A percentile compares a stretch with the other conserved stretches of the same genome.
These are phyloP conservation scores for Pholiota conissans DNA, from an alignment of 768 basidiomycete species.

Conservation along the genomic window DNA sequence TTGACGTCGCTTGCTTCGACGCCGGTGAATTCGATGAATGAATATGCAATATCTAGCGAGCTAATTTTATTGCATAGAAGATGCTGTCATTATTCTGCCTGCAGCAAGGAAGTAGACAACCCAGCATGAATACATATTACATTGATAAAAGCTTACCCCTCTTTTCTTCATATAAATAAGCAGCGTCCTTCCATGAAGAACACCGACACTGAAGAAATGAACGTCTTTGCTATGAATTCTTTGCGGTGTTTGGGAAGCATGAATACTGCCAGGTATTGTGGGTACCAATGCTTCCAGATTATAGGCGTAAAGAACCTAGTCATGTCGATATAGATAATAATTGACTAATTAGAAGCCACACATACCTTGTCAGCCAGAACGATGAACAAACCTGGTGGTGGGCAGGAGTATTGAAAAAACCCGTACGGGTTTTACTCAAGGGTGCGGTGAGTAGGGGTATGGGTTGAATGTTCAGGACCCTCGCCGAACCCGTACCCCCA, in stretches of 20 bases:
- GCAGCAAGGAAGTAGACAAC: background rate
- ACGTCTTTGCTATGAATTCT: constrained; percentile 90
- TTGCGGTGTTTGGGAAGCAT: constrained; percentile 81
- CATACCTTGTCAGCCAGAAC: constrained; percentile 90
- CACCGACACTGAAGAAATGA: constrained; percentile 96
- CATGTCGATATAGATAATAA: background rate
- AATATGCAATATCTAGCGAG: too few relatives aligned
- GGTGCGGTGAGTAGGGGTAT: too few relatives aligned
- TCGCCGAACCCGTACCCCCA: too few relatives aligned
- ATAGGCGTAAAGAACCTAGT: constrained; percentile 83
- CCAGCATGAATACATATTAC: background rate
- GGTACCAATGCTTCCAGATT: constrained; percentile 97
- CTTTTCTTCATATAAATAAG: constrained; percentile 98
- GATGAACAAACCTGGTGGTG: too few relatives aligned
- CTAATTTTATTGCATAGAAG: constrained; percentile 92
- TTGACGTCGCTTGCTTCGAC: too few relatives aligned
- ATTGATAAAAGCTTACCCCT: constrained; percentile 45
- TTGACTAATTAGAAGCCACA: background rate
- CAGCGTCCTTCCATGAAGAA: constrained; percentile 79
- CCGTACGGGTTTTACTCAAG: too few relatives aligned
- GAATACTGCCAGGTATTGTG: constrained; percentile 66
- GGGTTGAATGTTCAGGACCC: too few relatives aligned
- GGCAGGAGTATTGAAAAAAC: too few relatives aligned
- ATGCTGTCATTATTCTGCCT: constrained; percentile 63
- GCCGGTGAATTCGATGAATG: too few relatives aligned